phyloP scores from a whole-genome alignment of 306 rosid species.

The Clitoria ternatea region DNA sequence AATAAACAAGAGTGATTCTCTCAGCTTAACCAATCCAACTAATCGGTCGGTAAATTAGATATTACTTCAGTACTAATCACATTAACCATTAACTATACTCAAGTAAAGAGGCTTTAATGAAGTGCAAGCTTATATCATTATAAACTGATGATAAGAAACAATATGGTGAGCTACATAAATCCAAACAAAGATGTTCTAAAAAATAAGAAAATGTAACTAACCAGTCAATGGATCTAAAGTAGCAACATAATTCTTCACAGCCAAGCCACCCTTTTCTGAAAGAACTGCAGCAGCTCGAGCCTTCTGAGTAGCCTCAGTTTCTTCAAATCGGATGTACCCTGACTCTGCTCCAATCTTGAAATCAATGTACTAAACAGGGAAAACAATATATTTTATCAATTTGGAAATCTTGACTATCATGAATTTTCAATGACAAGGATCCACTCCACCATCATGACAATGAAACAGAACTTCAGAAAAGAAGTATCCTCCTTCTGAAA shows the following conservation, averaged over 20 bases:
- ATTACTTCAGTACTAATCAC: not conserved
- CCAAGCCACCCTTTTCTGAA: constrained; percentile 65
- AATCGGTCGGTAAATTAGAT: not conserved
- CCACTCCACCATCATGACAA: not conserved
- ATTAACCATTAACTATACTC: not conserved
- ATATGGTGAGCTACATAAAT: not conserved
- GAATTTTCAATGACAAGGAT: not conserved
- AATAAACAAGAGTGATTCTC: not conserved
- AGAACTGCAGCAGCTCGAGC: constrained; percentile 89
- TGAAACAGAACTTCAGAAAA: not conserved
- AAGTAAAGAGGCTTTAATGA: no score
- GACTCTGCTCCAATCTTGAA: constrained; percentile 83
- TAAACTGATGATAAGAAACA: not conserved
- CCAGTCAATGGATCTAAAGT: constrained; percentile 77
- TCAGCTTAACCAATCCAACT: not conserved
- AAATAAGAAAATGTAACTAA: constrained; percentile 22
- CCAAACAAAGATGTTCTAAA: not conserved
- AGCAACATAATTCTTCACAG: constrained; percentile 70
- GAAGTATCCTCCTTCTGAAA: not conserved
- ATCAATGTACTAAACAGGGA: constrained; percentile 59
- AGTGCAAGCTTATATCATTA: not conserved
- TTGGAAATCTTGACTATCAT: not conserved
- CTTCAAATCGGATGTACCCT: constrained; percentile 77
- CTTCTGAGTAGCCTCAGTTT: constrained; percentile 77
- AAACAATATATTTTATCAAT: not conserved